Conservation (phyloP, 768 basidiomycete species). For the Hirschioporus abietinus region DNA sequence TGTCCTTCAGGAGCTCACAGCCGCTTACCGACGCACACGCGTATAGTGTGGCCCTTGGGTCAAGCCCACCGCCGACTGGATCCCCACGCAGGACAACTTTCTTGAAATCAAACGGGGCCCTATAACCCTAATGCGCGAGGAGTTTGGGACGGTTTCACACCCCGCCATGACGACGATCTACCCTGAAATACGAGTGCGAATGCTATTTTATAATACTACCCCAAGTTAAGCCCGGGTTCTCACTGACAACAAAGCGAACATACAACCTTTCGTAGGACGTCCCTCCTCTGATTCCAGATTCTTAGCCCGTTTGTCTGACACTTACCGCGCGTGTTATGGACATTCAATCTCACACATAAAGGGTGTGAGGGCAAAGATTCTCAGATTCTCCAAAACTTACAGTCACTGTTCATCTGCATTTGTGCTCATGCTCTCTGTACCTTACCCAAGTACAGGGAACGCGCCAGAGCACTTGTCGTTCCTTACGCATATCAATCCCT, state of each 20-base stretch:
- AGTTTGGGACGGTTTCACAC: no score
- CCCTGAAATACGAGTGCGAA: background rate
- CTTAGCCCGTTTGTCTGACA: background rate
- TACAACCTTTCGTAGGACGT: background rate
- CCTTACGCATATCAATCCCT: background rate
- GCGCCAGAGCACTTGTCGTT: background rate
- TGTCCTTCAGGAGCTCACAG: background rate
- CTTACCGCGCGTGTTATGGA: no score
- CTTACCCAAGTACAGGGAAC: background rate
- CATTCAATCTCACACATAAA: background rate
- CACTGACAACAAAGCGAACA: background rate
- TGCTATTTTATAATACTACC: background rate
- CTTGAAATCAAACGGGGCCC: background rate
- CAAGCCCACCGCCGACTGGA: background rate
- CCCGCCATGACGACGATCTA: background rate
- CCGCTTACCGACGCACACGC: background rate
- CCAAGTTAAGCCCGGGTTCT: background rate
- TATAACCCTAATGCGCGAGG: no score
- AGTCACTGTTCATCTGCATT: background rate
- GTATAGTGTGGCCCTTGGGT: background rate
- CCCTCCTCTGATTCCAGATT: background rate
- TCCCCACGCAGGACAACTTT: background rate
- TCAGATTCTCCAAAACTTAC: background rate
- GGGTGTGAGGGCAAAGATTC: no score
- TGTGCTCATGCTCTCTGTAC: background rate